These are phyloP conservation scores for Mikania micrantha DNA, from an alignment of 129 eudicot species.

Conservation along the genomic window DNA sequence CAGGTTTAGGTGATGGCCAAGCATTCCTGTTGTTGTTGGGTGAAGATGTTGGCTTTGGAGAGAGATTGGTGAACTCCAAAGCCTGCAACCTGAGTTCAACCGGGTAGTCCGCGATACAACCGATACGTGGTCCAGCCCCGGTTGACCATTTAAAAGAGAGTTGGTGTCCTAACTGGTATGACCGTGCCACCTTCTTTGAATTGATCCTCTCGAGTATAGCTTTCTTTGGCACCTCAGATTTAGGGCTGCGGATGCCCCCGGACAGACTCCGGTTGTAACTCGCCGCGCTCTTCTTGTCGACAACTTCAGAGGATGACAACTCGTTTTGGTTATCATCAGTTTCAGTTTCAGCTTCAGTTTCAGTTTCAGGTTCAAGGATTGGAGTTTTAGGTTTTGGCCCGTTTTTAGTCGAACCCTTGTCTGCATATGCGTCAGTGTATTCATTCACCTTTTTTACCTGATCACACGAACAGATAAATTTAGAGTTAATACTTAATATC, in stretches of 20 bases:
- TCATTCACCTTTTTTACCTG: slow-evolving; percentile 63
- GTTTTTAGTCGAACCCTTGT: slow-evolving; percentile 8
- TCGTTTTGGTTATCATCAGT: slow-evolving; percentile 10
- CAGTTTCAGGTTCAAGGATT: slow-evolving; percentile 11
- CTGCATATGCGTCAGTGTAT: slow-evolving; percentile 42
- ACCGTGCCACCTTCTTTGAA: slow-evolving; percentile 57
- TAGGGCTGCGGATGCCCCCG: slow-evolving; percentile 82
- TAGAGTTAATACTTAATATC: too few species aligned
- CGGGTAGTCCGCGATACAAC: slow-evolving; percentile 94
- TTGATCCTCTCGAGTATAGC: slow-evolving; percentile 73
- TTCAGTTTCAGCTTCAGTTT: slow-evolving; percentile 15
- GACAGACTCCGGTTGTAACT: slow-evolving; percentile 70
- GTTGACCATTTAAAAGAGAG: slow-evolving; percentile 82
- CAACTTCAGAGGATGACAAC: background rate
- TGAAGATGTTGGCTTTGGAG: slow-evolving; percentile 44
- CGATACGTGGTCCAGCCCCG: slow-evolving; percentile 90
- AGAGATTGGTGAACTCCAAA: slow-evolving; percentile 68
- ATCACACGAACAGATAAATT: background rate
- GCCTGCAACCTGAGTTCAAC: slow-evolving; percentile 81
- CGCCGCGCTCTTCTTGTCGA: slow-evolving; percentile 12
- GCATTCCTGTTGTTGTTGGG: slow-evolving; percentile 12
- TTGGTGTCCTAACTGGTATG: slow-evolving; percentile 78
- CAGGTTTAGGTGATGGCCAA: slow-evolving; percentile 26
- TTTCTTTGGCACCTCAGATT: slow-evolving; percentile 56
- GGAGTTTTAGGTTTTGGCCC: slow-evolving; percentile 5